Evolutionary conservation across 2,329 filamentous ascomycete species (phyloP).

Genomic region (Diaporthe batatas): DNA sequence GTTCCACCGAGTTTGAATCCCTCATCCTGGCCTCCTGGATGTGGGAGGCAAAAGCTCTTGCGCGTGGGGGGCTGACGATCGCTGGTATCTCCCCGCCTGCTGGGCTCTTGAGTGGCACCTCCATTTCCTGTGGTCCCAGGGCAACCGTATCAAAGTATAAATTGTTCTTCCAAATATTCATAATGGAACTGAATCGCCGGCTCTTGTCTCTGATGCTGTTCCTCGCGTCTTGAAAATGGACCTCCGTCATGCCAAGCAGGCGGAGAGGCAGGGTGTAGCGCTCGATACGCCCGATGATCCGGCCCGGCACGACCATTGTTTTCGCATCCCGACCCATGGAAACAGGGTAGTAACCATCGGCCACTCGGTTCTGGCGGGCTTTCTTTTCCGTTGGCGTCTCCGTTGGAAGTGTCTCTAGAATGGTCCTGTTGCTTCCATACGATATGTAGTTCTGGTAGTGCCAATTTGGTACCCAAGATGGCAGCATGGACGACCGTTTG

Average conservation of each 20-base stretch:
- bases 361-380: neutral
- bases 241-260: neutral
- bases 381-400: neutral
- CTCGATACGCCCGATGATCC: conserved; percentile 12
- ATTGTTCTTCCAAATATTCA: neutral
- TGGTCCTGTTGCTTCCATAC: conserved; percentile 1
- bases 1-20: neutral
- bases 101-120: neutral
- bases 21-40: neutral
- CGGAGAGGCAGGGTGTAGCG: neutral
- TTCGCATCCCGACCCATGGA: neutral
- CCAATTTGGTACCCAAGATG: conserved; percentile 16
- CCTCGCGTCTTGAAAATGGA: neutral
- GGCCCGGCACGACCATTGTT: neutral
- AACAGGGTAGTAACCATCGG: neutral
- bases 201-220: neutral
- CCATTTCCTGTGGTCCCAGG: neutral
- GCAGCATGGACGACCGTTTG: neutral
- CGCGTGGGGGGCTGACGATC: neutral
- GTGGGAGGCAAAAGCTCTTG: neutral
- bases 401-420: neutral
- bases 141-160: neutral
- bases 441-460: neutral
- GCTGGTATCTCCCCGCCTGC: neutral
- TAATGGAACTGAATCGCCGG: neutral